Percentiles rank a stretch among this genome's conserved stretches.
These are phyloP conservation scores for Cudoniella acicularis DNA, from an alignment of 495 filamentous ascomycete genomes.

Conservation along the genomic window DNA sequence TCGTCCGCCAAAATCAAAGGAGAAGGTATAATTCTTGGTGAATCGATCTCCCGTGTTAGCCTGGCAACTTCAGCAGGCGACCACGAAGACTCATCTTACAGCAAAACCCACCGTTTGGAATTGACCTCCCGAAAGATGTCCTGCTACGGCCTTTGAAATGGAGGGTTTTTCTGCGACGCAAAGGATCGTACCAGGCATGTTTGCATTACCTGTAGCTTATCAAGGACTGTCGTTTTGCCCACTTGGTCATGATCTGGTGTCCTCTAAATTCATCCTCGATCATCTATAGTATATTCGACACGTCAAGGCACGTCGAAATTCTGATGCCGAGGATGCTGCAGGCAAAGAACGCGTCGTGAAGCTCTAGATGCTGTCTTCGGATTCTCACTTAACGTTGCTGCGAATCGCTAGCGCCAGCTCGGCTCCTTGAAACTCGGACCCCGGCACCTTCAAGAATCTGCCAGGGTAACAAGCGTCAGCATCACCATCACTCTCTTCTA, in stretches of 20 bases:
- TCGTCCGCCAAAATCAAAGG: conserved; percentile 74
- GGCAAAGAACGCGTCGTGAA: conserved; percentile 3
- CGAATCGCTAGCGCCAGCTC: not conserved
- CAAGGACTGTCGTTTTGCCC: not conserved
- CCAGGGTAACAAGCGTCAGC: not conserved
- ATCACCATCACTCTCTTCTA: not conserved
- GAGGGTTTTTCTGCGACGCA: conserved; percentile 98
- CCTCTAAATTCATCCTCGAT: not conserved
- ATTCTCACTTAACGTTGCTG: no score
- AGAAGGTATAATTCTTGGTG: conserved; percentile 92
- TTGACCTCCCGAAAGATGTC: conserved; percentile 75
- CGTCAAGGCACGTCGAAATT: not conserved
- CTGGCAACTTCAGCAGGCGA: conserved; percentile 41
- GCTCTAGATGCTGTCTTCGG: conserved; percentile 1
- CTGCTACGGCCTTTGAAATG: conserved; percentile 89
- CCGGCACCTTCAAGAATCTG: not conserved
- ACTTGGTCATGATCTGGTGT: not conserved
- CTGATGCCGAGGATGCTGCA: not conserved
- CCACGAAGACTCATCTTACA: conserved; percentile 5
- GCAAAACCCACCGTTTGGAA: conserved; percentile 61
- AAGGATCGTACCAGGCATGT: conserved; percentile 44
- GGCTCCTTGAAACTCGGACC: not conserved
- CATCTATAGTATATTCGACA: not conserved
- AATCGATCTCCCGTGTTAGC: conserved; percentile 60
- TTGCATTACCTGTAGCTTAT: not conserved